These are phyloP conservation scores for Aspergillus tamarii DNA, from an alignment of 2,329 filamentous ascomycete genomes.

Conservation along the genomic window DNA sequence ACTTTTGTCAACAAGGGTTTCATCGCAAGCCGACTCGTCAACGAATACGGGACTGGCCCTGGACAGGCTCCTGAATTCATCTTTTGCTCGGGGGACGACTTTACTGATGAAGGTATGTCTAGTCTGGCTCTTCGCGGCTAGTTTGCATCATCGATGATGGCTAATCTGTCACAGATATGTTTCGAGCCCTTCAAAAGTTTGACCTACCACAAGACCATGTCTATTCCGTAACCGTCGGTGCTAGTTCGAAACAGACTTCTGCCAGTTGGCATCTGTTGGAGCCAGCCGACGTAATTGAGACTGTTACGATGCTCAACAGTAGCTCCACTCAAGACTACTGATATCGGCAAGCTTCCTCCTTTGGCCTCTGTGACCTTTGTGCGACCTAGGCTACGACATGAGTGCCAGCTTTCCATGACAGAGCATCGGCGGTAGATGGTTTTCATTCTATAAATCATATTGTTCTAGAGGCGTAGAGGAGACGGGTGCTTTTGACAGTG, in stretches of 20 bases:
- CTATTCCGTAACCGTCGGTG: conserved; percentile 89
- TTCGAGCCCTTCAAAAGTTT: conserved; percentile 72
- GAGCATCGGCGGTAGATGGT: background rate
- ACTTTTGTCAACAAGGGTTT: conserved; percentile 98
- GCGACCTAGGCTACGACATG: background rate
- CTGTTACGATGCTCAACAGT: conserved; percentile 58
- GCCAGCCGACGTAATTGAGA: conserved; percentile 81
- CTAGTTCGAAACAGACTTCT: conserved; percentile 87
- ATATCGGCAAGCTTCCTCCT: conserved; percentile 2
- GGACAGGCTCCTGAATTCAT: conserved; percentile 76
- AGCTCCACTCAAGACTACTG: conserved; percentile 24
- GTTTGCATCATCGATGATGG: conserved; percentile 7
- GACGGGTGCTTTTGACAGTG: background rate
- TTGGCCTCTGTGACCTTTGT: background rate
- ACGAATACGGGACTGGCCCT: conserved; percentile 63
- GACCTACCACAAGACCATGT: conserved; percentile 66
- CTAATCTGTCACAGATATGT: conserved; percentile 62
- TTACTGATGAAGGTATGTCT: conserved; percentile 88
- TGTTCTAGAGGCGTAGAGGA: conserved; percentile 5
- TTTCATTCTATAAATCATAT: background rate
- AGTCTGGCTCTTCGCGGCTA: conserved; percentile 16
- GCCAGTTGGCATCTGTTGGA: conserved; percentile 90
- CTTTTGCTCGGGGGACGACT: conserved; percentile 90
- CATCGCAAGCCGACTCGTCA: conserved; percentile 82
- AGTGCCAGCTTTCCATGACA: background rate